Evolutionary conservation across 768 basidiomycete species (phyloP).

Genomic region (Agaricus subrufescens): DNA sequence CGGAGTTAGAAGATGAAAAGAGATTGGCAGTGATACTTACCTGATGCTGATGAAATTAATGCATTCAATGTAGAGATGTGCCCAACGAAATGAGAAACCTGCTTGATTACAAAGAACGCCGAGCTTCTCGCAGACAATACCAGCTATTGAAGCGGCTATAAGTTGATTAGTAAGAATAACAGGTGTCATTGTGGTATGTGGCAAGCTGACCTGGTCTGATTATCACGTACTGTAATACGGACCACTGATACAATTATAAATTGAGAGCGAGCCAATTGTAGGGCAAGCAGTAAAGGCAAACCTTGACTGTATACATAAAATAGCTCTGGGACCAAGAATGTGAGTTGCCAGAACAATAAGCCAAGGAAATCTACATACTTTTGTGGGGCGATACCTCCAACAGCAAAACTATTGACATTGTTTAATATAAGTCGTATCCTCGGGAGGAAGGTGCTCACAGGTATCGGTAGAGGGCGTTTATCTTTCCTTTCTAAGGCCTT

Average conservation of each 20-base stretch:
- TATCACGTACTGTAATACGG: slow-evolving; percentile 85
- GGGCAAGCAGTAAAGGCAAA: slow-evolving; percentile 19
- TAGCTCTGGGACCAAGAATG: slow-evolving; percentile 46
- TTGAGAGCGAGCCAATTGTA: neutral
- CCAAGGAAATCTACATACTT: slow-evolving; percentile 33
- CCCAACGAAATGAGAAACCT: slow-evolving; percentile 55
- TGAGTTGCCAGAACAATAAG: neutral
- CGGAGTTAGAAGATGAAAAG: neutral
- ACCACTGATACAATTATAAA: slow-evolving; percentile 47
- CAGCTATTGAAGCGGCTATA: slow-evolving; percentile 60
- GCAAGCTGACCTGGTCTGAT: slow-evolving; percentile 44
- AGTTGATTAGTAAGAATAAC: neutral
- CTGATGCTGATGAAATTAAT: slow-evolving; percentile 83
- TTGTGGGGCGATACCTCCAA: slow-evolving; percentile 79
- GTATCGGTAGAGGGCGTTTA: slow-evolving; percentile 67
- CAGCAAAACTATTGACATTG: slow-evolving; percentile 57
- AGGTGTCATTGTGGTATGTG: neutral
- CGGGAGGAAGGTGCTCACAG: slow-evolving; percentile 23
- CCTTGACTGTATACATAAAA: slow-evolving; percentile 88
- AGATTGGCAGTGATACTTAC: slow-evolving; percentile 27
- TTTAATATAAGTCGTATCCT: neutral
- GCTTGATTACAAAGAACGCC: slow-evolving; percentile 66
- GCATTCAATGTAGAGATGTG: slow-evolving; percentile 63
- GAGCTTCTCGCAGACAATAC: slow-evolving; percentile 70
- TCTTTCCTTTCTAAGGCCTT: slow-evolving; percentile 76